phyloP scores from a whole-genome alignment of 768 basidiomycete species.

The Termitomyces sp. region DNA sequence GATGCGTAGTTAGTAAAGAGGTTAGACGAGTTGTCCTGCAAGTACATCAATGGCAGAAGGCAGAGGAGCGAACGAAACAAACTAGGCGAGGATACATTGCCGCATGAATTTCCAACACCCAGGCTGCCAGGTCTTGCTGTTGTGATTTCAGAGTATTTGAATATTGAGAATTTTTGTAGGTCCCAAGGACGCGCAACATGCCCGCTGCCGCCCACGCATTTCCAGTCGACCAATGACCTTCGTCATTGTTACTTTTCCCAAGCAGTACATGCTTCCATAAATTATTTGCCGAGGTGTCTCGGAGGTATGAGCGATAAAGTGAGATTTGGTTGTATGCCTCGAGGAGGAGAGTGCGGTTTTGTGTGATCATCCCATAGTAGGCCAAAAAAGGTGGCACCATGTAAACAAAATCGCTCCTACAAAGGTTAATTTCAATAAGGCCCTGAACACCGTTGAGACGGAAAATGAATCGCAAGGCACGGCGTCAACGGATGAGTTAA shows the following conservation, averaged over 20 bases:
- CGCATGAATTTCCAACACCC: conserved; percentile 69
- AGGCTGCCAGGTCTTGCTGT: conserved; percentile 51
- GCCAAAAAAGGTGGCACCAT: conserved; percentile 88
- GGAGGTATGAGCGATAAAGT: conserved; percentile 64
- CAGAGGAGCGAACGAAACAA: conserved; percentile 18
- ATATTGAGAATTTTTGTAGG: conserved; percentile 59
- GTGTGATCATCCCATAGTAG: conserved; percentile 65
- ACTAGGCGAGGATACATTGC: conserved; percentile 63
- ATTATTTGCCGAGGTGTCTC: conserved; percentile 39
- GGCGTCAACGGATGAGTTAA: background rate
- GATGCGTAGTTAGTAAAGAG: conserved; percentile 75
- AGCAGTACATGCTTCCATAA: conserved; percentile 75
- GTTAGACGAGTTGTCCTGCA: conserved; percentile 32
- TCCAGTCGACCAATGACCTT: conserved; percentile 80
- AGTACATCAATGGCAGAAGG: conserved; percentile 3
- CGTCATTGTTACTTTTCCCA: conserved; percentile 47
- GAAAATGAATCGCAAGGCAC: background rate
- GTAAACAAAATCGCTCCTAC: conserved; percentile 74
- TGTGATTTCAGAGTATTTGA: conserved; percentile 40
- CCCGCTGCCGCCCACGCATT: conserved; percentile 90
- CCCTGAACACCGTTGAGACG: background rate
- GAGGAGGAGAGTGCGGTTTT: conserved; percentile 50
- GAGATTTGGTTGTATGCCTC: conserved; percentile 69
- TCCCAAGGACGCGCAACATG: conserved; percentile 76
- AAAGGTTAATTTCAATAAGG: background rate